A percentile compares a stretch with the other conserved stretches of the same genome.
These are phyloP conservation scores for Mycena galericulata DNA, from an alignment of 768 basidiomycete genomes.

Conservation along the genomic window DNA sequence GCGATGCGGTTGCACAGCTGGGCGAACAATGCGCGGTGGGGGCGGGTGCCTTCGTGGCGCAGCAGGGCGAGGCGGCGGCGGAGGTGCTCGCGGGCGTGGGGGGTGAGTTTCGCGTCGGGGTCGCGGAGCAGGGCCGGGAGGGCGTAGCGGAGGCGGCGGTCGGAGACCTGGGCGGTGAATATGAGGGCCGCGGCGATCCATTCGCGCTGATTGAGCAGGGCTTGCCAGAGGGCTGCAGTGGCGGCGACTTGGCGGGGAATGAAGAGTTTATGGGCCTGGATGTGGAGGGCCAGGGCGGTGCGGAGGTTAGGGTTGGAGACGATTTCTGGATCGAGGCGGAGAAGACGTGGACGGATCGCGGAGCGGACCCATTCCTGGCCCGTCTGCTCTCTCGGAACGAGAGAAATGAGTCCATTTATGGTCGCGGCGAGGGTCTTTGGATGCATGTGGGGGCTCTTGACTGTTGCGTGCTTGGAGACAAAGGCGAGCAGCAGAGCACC, in stretches of 20 bases:
- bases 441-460: constrained; percentile 15
- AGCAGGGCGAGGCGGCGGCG: constrained; percentile 16
- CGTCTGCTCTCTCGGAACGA: constrained; percentile 3
- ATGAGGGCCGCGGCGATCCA: constrained; percentile 24
- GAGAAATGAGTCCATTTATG: neutral
- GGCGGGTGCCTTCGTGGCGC: neutral
- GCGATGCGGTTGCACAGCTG: constrained; percentile 11
- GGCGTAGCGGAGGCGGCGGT: constrained; percentile 14
- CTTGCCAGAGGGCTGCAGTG: neutral
- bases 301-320: constrained; percentile 22
- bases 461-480: neutral
- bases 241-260: neutral
- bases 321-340: neutral
- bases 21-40: neutral
- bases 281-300: constrained; percentile 14
- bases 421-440: constrained; percentile 1
- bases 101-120: neutral
- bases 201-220: constrained; percentile 24
- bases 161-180: constrained; percentile 6
- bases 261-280: constrained; percentile 5
- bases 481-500: neutral
- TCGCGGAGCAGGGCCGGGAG: constrained; percentile 7
- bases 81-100: constrained; percentile 7
- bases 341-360: neutral
- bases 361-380: constrained; percentile 16